Percentiles rank a stretch among this genome's conserved stretches.
phyloP scores from a whole-genome alignment of 1,284 basidiomycete species.

The Cutaneotrichosporon cyanovorans region DNA sequence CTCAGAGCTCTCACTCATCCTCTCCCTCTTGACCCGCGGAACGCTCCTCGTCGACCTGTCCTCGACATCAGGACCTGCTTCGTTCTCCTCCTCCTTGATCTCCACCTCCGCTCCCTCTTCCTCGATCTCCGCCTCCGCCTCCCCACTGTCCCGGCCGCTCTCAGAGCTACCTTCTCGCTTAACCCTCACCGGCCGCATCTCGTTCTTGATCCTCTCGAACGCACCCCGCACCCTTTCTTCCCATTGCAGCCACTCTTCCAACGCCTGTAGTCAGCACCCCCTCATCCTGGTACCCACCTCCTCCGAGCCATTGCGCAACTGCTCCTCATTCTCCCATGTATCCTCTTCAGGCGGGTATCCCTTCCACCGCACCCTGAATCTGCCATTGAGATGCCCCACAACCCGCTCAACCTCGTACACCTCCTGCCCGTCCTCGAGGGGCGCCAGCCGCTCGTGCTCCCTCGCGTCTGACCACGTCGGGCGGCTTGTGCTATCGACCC shows the following conservation, averaged over 20 bases:
- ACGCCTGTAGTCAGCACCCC: conserved; percentile 7
- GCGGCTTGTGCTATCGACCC: conserved; percentile 3
- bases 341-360: conserved; percentile 31
- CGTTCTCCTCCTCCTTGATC: too few relatives aligned
- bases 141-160: too few relatives aligned
- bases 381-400: conserved; percentile 17
- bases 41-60: too few relatives aligned
- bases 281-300: conserved; percentile 18
- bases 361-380: conserved; percentile 33
- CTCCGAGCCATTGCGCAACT: conserved; percentile 17
- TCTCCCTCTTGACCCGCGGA: too few relatives aligned
- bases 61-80: too few relatives aligned
- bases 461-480: conserved; percentile 3
- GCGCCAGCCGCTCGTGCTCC: conserved; percentile 7
- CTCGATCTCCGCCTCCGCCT: too few relatives aligned
- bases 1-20: too few relatives aligned
- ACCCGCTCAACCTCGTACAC: conserved; percentile 30
- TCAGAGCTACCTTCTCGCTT: too few relatives aligned
- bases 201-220: conserved; percentile 2
- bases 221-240: conserved; percentile 8
- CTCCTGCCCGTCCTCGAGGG: conserved; percentile 12
- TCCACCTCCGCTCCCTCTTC: too few relatives aligned
- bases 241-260: conserved; percentile 25
- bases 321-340: conserved; percentile 23
- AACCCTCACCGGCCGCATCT: too few relatives aligned